Conservation (phyloP, 305 asterid genomes). For the Stenogyne calaminthoides region DNA sequence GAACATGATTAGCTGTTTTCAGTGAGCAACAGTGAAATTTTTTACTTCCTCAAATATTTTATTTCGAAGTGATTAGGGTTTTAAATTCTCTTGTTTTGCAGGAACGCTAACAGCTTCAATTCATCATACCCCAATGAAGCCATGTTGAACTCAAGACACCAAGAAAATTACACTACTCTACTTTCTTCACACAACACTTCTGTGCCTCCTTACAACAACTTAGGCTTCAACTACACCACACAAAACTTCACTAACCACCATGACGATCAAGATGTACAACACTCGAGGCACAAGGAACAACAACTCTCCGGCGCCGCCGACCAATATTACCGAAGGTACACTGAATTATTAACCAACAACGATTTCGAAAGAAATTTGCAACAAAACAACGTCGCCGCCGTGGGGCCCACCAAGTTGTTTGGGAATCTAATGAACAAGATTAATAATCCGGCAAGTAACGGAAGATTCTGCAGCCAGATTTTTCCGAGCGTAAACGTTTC, state of each 20-base stretch:
- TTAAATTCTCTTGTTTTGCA: not conserved
- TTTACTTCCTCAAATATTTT: too few relatives aligned
- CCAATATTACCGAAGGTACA: constrained; percentile 44
- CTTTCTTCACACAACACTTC: constrained; percentile 33
- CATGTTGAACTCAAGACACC: constrained; percentile 31
- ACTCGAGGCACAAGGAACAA: constrained; percentile 43
- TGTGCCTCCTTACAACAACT: constrained; percentile 53
- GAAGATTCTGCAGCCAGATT: constrained; percentile 57
- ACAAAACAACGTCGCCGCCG: not conserved
- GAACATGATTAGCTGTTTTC: too few relatives aligned
- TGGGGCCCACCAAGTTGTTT: constrained; percentile 38
- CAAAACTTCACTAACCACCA: not conserved
- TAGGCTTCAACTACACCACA: constrained; percentile 38
- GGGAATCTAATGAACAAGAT: constrained; percentile 35
- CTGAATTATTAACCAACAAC: constrained; percentile 44
- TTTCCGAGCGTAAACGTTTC: constrained; percentile 59
- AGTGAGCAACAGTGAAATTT: too few relatives aligned
- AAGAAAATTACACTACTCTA: constrained; percentile 21
- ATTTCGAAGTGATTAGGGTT: not conserved
- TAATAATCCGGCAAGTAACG: not conserved
- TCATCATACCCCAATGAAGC: not conserved
- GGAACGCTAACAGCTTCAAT: not conserved
- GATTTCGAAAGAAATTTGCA: constrained; percentile 19
- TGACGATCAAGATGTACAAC: constrained; percentile 27
- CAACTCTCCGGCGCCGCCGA: constrained; percentile 29